Evolutionary conservation across 805 yeast species (phyloP).

Genomic region (Yamadazyma ubonensis): DNA sequence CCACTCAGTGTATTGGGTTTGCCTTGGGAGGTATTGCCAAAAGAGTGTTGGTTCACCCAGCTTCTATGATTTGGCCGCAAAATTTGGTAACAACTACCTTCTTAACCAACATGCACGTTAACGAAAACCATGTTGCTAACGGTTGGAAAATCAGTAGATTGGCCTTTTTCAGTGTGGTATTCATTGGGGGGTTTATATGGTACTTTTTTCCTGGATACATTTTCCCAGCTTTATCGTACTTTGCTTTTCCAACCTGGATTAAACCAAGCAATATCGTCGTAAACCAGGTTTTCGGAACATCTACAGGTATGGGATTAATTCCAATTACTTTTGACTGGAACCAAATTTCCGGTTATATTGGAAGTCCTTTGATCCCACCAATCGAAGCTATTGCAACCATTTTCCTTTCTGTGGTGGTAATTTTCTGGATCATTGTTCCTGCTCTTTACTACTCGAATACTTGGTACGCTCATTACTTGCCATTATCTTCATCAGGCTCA

Average conservation of each 20-base stretch:
- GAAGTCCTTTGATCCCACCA: slow-evolving; percentile 67
- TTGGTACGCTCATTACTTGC: slow-evolving; percentile 61
- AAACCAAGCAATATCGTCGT: slow-evolving; percentile 57
- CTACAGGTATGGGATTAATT: slow-evolving; percentile 60
- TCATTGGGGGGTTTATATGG: slow-evolving; percentile 42
- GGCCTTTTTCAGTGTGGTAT: slow-evolving; percentile 12
- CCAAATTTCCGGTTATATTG: slow-evolving; percentile 53
- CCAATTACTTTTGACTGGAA: slow-evolving; percentile 48
- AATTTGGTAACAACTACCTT: slow-evolving; percentile 56
- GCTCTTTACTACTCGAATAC: slow-evolving; percentile 53
- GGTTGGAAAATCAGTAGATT: slow-evolving; percentile 25
- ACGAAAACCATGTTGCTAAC: slow-evolving; percentile 52
- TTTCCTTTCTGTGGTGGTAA: slow-evolving; percentile 25
- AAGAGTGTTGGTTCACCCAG: slow-evolving; percentile 59
- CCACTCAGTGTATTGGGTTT: slow-evolving; percentile 66
- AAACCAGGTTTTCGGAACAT: slow-evolving; percentile 63
- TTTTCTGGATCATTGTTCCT: slow-evolving; percentile 58
- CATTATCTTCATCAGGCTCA: slow-evolving; percentile 47
- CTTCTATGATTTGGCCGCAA: slow-evolving; percentile 71
- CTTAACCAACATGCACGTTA: slow-evolving; percentile 28
- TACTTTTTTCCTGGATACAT: slow-evolving; percentile 63
- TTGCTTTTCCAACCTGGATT: slow-evolving; percentile 69
- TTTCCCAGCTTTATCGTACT: slow-evolving; percentile 56
- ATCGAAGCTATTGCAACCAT: slow-evolving; percentile 31
- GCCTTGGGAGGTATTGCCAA: slow-evolving; percentile 65